These are phyloP conservation scores for Corynascus novoguineensis DNA, from an alignment of 495 filamentous ascomycete species.

Conservation along the genomic window DNA sequence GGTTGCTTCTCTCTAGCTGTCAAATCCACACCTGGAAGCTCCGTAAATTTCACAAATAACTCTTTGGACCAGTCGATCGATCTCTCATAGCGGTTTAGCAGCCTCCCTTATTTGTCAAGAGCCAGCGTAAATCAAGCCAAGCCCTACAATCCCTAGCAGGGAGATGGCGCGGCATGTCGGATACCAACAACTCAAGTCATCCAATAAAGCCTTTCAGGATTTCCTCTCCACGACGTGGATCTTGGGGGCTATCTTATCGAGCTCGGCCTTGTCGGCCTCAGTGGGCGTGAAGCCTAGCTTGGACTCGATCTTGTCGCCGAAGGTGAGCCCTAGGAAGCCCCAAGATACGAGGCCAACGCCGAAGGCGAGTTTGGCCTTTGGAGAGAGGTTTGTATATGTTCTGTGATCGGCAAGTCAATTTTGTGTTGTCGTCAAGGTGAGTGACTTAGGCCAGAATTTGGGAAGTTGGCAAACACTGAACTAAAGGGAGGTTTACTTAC, in stretches of 20 bases:
- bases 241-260: slow-evolving; percentile 35
- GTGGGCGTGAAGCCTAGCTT: slow-evolving; percentile 40
- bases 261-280: slow-evolving; percentile 38
- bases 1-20: too few species aligned
- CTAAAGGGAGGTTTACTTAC: not conserved
- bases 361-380: slow-evolving; percentile 33
- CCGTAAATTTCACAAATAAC: too few species aligned
- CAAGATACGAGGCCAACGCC: slow-evolving; percentile 41
- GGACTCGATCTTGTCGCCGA: slow-evolving; percentile 39
- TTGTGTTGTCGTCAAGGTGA: not conserved
- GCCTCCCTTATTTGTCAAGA: too few species aligned
- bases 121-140: too few species aligned
- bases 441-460: too few species aligned
- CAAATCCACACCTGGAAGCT: too few species aligned
- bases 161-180: too few species aligned
- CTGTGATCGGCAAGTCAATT: not conserved
- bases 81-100: too few species aligned
- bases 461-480: too few species aligned
- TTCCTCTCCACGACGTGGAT: slow-evolving; percentile 29
- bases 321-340: slow-evolving; percentile 38
- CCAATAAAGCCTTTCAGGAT: not conserved
- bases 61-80: too few species aligned
- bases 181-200: not conserved
- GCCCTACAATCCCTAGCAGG: too few species aligned
- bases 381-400: slow-evolving; percentile 38